Evolutionary conservation across 1,284 basidiomycete genomes (phyloP).

Genomic region (Malassezia arunalokei): DNA sequence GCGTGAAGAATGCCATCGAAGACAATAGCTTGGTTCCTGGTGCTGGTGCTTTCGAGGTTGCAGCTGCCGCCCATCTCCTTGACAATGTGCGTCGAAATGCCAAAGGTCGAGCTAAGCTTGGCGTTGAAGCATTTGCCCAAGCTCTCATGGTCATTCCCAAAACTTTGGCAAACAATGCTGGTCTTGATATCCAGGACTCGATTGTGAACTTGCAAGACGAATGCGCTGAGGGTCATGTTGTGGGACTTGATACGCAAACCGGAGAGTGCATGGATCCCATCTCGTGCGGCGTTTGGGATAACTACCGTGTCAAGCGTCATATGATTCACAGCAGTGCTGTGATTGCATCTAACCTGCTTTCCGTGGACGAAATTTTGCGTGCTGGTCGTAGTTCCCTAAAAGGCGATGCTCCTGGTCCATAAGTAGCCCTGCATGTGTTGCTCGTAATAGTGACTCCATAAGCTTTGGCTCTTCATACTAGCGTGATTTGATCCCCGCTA

Average conservation of each 20-base stretch:
- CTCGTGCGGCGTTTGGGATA: conserved; percentile 94
- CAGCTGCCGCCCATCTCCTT: conserved; percentile 70
- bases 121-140: conserved; percentile 92
- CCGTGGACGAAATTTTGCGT: conserved; percentile 86
- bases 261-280: conserved; percentile 95
- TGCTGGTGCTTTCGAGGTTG: conserved; percentile 91
- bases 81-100: conserved; percentile 66
- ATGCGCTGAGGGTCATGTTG: conserved; percentile 60
- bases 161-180: conserved; percentile 88
- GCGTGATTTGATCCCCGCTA: neutral
- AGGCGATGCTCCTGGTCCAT: conserved; percentile 23
- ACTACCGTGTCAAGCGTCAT: conserved; percentile 94
- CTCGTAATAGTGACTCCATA: neutral
- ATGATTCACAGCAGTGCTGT: conserved; percentile 95
- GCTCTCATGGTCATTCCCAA: conserved; percentile 90
- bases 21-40: conserved; percentile 80
- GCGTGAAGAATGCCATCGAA: conserved; percentile 93
- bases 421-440: neutral
- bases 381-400: conserved; percentile 55
- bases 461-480: neutral
- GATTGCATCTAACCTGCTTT: conserved; percentile 87
- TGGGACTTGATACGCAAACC: conserved; percentile 80
- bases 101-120: conserved; percentile 93
- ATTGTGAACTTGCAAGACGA: conserved; percentile 88
- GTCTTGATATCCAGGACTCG: conserved; percentile 91